Evolutionary conservation across 1,284 basidiomycete species (phyloP), one percentile per base, ranked within the genome.

Genomic region (Neonothopanus nambi): DNA sequence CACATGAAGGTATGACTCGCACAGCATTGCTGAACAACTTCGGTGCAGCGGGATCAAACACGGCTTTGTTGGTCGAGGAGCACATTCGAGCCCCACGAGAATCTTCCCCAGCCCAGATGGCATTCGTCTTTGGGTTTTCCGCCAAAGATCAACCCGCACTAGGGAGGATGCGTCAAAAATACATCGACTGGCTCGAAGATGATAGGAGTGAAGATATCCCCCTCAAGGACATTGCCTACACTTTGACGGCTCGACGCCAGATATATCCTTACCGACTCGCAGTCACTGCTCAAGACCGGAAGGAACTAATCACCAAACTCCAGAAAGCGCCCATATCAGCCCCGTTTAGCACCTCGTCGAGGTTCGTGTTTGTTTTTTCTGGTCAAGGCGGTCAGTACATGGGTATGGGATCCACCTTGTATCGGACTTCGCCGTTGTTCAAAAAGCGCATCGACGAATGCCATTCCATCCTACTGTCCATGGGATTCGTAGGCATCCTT

Each of bases 31-130:
- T 89, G 45, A 89, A 86, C 60, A 90, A 89, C 60, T 90, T 88
- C 59, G 87, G 87, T 17, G 87, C 87, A 0, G 76, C 87, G 18
- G 87, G 87, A 0, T 87, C 86, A 9, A 90, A 89, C 55, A 75
- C 77, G 1, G 80, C 84, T 0, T 59, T 87, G 12, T 51, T 89
- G 5, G 60, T 89, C 1, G 83, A 88, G 58, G 86, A 88, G 51
- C 61, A 70, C 47, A 9, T 57, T 12, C 28, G 41, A 52, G 47
- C 36, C 49, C 3, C 30, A 9, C 30, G 30, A 11, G 9, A 33
- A 33, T 51, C 17, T 15, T 5, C n/a, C 47, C 41, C 46, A 42
- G 30, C 37, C 3, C 28, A 1, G 8, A 6, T 17, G 26, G 20
- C 61, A 37, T 67, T 76, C 43, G 67, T 85, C 1, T 75, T 89